Base-by-base conservation (phyloP, 371 early-diverging fungal genomes). In the Gilbertella persicaria region DNA sequence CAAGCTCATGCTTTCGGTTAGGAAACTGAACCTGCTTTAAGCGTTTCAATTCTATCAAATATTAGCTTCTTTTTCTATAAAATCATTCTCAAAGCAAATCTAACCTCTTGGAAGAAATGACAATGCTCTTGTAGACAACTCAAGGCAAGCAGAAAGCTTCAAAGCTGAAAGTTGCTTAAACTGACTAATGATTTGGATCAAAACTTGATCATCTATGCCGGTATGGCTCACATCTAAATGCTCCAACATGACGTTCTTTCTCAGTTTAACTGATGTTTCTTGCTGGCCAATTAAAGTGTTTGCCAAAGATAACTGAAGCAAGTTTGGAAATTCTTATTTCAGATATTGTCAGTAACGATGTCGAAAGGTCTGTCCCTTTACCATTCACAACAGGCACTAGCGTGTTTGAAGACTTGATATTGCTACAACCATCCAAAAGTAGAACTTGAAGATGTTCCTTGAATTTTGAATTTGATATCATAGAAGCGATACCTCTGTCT, bases 21-120 rank as follows among this genome's bases (percentile, higher is more conserved):
- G 76, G 76, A 19, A 75, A 75, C 41, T 63, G 61, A 8, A 75
- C 52, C 12, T 30, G 40, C 56, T 61, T 59, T 33, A 75, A 50
- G 21, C 42, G 28, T 0, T 8, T 42, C 38, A 75, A 48, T 24
- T 66, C 75, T 70, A 50, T 12, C 9, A 23, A 48, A 35, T 48
- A 48, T 16, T 13, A 33, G n/a, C n/a, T n/a, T n/a, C n/a, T n/a
- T n/a, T n/a, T n/a, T n/a, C n/a, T n/a, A n/a, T n/a, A n/a, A n/a
- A n/a, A n/a, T n/a, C n/a, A n/a, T n/a, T 28, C 9, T 28, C 5
- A 20, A 28, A 36, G 37, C 4, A 12, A 21, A 30, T 9, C n/a
- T 41, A 58, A 66, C 75, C 64, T 58, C 48, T 51, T 19, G 66
- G 70, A n/a, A 72, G 39, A 42, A 47, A 62, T 2, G 68, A 42